phyloP scores from a whole-genome alignment of 1,284 basidiomycete genomes.

The Austroboletus niveus region DNA sequence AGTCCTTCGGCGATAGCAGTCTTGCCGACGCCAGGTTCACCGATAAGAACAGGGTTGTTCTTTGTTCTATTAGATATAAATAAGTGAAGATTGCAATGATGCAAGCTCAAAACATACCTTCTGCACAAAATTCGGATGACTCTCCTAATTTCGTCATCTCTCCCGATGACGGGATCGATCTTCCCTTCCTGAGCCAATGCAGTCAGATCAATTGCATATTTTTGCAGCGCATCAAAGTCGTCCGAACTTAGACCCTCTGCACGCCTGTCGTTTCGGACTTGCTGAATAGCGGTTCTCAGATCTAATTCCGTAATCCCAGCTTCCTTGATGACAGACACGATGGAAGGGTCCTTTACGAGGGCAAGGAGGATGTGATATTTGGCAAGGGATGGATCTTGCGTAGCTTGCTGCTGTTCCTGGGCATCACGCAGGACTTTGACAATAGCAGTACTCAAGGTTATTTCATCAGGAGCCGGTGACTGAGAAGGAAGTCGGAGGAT shows the following conservation, averaged over 20 bases:
- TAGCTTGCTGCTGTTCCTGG: slow-evolving; percentile 77
- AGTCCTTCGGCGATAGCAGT: slow-evolving; percentile 95
- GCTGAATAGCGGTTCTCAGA: slow-evolving; percentile 78
- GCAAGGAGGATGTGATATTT: slow-evolving; percentile 82
- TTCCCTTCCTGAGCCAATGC: slow-evolving; percentile 87
- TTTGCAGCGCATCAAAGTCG: slow-evolving; percentile 83
- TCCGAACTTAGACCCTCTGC: slow-evolving; percentile 83
- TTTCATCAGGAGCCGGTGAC: slow-evolving; percentile 82
- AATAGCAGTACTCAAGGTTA: slow-evolving; percentile 59
- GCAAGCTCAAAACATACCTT: slow-evolving; percentile 40
- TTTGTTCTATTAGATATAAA: not conserved
- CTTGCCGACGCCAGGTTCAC: slow-evolving; percentile 93
- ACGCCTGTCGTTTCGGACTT: slow-evolving; percentile 77
- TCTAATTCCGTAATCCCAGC: slow-evolving; percentile 68
- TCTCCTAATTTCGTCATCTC: slow-evolving; percentile 81
- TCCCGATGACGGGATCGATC: slow-evolving; percentile 90
- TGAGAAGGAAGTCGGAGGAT: slow-evolving; percentile 81
- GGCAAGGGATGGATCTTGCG: slow-evolving; percentile 93
- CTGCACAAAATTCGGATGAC: slow-evolving; percentile 75
- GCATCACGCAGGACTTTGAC: slow-evolving; percentile 79
- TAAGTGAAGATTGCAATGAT: slow-evolving; percentile 13
- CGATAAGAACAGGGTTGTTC: slow-evolving; percentile 74
- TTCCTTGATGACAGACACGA: slow-evolving; percentile 72
- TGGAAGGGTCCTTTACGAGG: slow-evolving; percentile 63
- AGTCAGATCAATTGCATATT: slow-evolving; percentile 86